Conservation (phyloP, 208 protist species). For the Trypanosomatidae sp. region DNA sequence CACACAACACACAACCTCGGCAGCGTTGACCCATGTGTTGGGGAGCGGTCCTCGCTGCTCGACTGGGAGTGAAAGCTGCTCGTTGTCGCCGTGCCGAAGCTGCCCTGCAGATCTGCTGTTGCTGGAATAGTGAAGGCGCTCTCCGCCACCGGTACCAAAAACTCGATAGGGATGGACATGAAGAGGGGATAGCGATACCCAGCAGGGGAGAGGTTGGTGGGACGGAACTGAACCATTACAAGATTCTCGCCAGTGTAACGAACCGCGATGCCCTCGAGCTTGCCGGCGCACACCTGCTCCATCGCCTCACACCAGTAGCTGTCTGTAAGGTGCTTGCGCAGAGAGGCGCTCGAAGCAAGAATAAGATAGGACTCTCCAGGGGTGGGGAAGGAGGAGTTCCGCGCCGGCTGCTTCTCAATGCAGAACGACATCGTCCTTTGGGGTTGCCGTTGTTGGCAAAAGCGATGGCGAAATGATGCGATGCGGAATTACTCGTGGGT, state of each 20-base stretch:
- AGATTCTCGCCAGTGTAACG: conserved; percentile 88
- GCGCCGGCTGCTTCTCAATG: conserved; percentile 20
- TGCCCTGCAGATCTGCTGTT: conserved; percentile 29
- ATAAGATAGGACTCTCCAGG: conserved; percentile 76
- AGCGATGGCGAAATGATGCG: background rate
- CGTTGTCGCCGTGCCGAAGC: conserved; percentile 39
- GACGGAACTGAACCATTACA: conserved; percentile 85
- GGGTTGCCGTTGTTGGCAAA: background rate
- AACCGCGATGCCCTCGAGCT: conserved; percentile 79
- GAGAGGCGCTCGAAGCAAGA: conserved; percentile 63
- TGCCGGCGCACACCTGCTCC: conserved; percentile 87
- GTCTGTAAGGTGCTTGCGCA: conserved; percentile 81
- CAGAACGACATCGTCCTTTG: conserved; percentile 40
- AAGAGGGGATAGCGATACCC: conserved; percentile 89
- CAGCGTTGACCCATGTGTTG: conserved; percentile 11
- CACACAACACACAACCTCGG: conserved; percentile 85
- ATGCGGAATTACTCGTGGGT: background rate
- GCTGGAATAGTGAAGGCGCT: conserved; percentile 20
- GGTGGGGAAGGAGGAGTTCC: conserved; percentile 62
- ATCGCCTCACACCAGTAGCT: conserved; percentile 91
- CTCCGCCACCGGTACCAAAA: conserved; percentile 60
- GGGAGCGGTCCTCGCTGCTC: conserved; percentile 24
- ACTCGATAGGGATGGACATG: conserved; percentile 90
- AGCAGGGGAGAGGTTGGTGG: conserved; percentile 61
- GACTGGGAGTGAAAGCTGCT: conserved; percentile 36